phyloP scores from a whole-genome alignment of 495 filamentous ascomycete genomes.

The Aspergillus olivimuriae region DNA sequence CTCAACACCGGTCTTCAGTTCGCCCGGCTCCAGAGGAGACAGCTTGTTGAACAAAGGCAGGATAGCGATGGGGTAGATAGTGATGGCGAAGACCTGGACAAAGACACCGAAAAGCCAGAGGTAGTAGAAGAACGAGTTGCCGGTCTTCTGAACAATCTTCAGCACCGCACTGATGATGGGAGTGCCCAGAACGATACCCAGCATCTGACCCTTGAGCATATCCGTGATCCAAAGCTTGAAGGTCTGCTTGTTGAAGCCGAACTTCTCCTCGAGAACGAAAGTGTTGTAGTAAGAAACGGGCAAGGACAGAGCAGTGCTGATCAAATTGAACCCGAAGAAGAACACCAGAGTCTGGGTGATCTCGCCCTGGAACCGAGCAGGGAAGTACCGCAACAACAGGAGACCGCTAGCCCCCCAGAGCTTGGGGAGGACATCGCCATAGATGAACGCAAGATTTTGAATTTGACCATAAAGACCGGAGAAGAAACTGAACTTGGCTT shows the following conservation, averaged over 20 bases:
- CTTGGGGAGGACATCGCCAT: slow-evolving; percentile 82
- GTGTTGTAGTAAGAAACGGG: slow-evolving; percentile 86
- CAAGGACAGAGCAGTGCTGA: slow-evolving; percentile 68
- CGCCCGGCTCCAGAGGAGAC: slow-evolving; percentile 79
- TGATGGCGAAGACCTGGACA: slow-evolving; percentile 88
- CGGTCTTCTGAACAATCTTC: slow-evolving; percentile 84
- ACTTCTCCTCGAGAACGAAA: slow-evolving; percentile 93
- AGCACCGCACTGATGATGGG: slow-evolving; percentile 89
- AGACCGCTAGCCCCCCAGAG: slow-evolving; percentile 78
- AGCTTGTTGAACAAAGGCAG: slow-evolving; percentile 98
- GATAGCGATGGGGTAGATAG: slow-evolving; percentile 91
- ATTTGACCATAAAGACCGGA: slow-evolving; percentile 75
- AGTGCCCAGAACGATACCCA: slow-evolving; percentile 69
- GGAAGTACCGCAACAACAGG: slow-evolving; percentile 65
- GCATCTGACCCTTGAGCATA: slow-evolving; percentile 82
- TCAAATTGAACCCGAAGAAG: slow-evolving; percentile 77
- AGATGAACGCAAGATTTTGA: slow-evolving; percentile 81
- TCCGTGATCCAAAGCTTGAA: slow-evolving; percentile 82
- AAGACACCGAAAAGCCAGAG: slow-evolving; percentile 87
- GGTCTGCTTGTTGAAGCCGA: slow-evolving; percentile 98
- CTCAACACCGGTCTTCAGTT: slow-evolving; percentile 84
- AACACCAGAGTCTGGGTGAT: slow-evolving; percentile 92
- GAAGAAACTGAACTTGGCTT: slow-evolving; percentile 80
- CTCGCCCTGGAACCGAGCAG: slow-evolving; percentile 76
- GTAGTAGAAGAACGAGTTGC: slow-evolving; percentile 92